Base-by-base conservation (phyloP, 768 basidiomycete genomes). In the Thelephora ganbajun region DNA sequence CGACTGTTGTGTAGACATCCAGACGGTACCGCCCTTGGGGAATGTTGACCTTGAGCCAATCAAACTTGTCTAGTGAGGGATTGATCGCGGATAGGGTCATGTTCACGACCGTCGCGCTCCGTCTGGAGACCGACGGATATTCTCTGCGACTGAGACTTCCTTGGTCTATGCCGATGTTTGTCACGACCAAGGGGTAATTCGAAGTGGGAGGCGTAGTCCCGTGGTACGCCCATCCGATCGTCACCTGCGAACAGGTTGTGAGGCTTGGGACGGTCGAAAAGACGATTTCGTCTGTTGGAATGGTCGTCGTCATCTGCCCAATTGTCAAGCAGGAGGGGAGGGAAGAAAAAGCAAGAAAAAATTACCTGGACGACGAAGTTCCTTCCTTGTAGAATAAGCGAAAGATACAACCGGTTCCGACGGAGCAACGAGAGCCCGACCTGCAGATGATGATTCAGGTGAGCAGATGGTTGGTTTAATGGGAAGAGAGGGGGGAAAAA, bases 11-110 rank as follows among this genome's bases (percentile, higher is more conserved):
- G 33, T 44, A 26, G 30, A 60, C 68, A 44, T 53, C 44, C 39
- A 70, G 43, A 11, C 52, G 41, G 53, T 80, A 80, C 67, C 66
- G 69, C 3, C 79, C 79, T 46, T 66, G 59, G 0, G 71, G 57
- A 19, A 77, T 58, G 49, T 66, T 64, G 43, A 80, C 74, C 2
- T 60, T 41, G 1, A 57, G 3, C 78, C 80, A 79, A 3, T 54
- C 59, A 58, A 61, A 76, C 14, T 46, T 48, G 0, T 11, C 6
- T 1, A 13, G 20, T 11, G 44, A 22, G 3, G 72, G 62, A 46
- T 62, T 54, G n/a, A 69, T 41, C 6, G 56, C 48, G 12, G 50
- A 62, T 23, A 79, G 19, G 12, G 44, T 43, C 2, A 57, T 42
- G 1, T 56, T 49, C 12, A 67, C 45, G 7, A 48, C 16, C 0